These are phyloP conservation scores for Extremus antarcticus DNA, from an alignment of 495 filamentous ascomycete genomes.

Conservation along the genomic window DNA sequence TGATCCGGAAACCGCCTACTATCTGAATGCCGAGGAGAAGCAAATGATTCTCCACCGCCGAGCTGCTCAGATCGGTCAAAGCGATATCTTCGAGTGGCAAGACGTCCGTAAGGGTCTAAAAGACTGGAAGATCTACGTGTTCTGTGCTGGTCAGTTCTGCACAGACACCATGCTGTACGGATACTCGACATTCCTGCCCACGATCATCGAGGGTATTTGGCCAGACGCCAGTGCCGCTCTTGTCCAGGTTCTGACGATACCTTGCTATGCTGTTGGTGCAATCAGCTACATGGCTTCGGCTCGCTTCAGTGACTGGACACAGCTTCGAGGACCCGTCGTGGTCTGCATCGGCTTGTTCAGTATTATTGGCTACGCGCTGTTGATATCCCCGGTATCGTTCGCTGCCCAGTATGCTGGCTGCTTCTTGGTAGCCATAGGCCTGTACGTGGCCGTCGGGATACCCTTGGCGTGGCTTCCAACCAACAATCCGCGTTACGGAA, in stretches of 20 bases:
- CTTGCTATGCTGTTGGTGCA: conserved; percentile 61
- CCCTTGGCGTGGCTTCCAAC: conserved; percentile 57
- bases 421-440: conserved; percentile 56
- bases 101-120: conserved; percentile 49
- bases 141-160: conserved; percentile 53
- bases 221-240: conserved; percentile 45
- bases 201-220: conserved; percentile 61
- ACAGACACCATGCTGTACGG: conserved; percentile 44
- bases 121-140: conserved; percentile 33
- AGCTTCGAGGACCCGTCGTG: conserved; percentile 50
- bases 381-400: conserved; percentile 46
- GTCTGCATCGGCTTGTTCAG: conserved; percentile 46
- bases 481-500: conserved; percentile 56
- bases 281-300: conserved; percentile 53
- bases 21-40: conserved; percentile 63
- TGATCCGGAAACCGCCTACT: conserved; percentile 62
- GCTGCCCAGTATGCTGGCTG: conserved; percentile 63
- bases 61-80: conserved; percentile 57
- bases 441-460: conserved; percentile 60
- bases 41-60: conserved; percentile 63
- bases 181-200: conserved; percentile 66
- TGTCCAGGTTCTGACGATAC: conserved; percentile 67
- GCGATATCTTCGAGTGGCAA: conserved; percentile 70
- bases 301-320: conserved; percentile 47
- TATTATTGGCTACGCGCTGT: conserved; percentile 57